Conservation (phyloP, 2,329 filamentous ascomycete species). For the Metarhizium brunneum region DNA sequence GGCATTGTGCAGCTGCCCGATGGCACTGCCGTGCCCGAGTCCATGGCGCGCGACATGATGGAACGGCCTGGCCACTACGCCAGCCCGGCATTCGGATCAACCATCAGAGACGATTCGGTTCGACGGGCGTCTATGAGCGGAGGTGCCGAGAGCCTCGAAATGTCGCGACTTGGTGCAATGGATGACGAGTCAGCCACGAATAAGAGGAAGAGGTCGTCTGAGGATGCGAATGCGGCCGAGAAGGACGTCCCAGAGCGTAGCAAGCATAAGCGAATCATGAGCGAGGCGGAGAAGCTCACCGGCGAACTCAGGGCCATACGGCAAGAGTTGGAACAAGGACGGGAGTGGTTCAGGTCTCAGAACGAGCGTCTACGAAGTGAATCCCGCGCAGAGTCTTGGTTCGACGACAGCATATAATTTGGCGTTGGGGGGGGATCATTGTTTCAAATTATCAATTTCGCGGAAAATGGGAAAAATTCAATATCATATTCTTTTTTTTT, state of each 20-base stretch:
- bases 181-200: conserved; percentile 9
- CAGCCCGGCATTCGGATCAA: not conserved
- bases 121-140: conserved; percentile 4
- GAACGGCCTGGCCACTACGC: not conserved
- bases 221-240: conserved; percentile 14
- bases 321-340: conserved; percentile 36
- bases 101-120: not conserved
- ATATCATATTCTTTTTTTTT: not conserved
- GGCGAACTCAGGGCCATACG: conserved; percentile 32
- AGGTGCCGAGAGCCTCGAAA: not conserved
- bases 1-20: conserved; percentile 43
- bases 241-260: conserved; percentile 11
- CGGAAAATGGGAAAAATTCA: no score
- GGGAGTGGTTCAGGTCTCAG: conserved; percentile 37
- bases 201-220: conserved; percentile 23
- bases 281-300: conserved; percentile 30
- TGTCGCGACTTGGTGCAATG: not conserved
- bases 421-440: conserved; percentile 3
- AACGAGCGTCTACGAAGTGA: conserved; percentile 32
- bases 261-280: conserved; percentile 31
- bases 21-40: conserved; percentile 43
- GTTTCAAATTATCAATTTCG: no score
- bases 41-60: conserved; percentile 34
- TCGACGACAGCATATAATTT: conserved; percentile 19
- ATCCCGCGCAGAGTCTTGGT: conserved; percentile 23